Percentiles rank a stretch among this genome's conserved stretches.
Conservation (phyloP, 768 basidiomycete genomes). For the Heimioporus sp. region DNA sequence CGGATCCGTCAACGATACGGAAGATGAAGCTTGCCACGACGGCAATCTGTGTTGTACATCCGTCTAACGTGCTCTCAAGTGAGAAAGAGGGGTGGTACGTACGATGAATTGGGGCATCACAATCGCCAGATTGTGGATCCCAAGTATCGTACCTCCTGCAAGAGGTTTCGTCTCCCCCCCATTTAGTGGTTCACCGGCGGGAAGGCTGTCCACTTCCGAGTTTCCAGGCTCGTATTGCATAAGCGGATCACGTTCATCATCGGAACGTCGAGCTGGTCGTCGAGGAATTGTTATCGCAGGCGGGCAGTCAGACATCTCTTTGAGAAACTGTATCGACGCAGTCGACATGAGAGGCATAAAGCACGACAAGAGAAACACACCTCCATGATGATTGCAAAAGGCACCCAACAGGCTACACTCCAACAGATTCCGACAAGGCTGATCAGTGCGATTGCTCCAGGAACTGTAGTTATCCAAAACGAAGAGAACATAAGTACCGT, state of each 20-base stretch:
- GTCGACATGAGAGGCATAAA: constrained; percentile 2
- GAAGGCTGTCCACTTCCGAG: constrained; percentile 41
- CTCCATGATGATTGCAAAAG: constrained; percentile 98
- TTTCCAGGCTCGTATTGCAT: constrained; percentile 46
- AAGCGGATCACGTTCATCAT: constrained; percentile 48
- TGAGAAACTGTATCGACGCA: constrained; percentile 52
- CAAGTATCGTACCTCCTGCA: constrained; percentile 88
- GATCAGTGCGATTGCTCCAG: constrained; percentile 76
- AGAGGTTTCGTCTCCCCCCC: constrained; percentile 43
- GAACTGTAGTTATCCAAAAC: constrained; percentile 79
- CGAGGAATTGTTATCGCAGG: constrained; percentile 11
- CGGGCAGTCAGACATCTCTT: constrained; percentile 55
- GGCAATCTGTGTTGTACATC: constrained; percentile 59
- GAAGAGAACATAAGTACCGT: constrained; percentile 77
- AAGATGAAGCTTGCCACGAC: constrained; percentile 87
- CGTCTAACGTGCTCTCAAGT: not conserved
- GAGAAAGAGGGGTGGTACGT: constrained; percentile 30
- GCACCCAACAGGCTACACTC: constrained; percentile 98
- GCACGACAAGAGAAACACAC: constrained; percentile 50
- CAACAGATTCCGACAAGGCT: constrained; percentile 89
- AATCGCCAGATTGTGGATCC: constrained; percentile 94
- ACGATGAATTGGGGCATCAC: constrained; percentile 95
- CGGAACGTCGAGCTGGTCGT: constrained; percentile 32
- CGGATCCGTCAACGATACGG: constrained; percentile 64
- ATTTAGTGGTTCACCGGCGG: constrained; percentile 24